Conservation (phyloP, 805 yeast species). For the Hyphopichia homilentoma region DNA sequence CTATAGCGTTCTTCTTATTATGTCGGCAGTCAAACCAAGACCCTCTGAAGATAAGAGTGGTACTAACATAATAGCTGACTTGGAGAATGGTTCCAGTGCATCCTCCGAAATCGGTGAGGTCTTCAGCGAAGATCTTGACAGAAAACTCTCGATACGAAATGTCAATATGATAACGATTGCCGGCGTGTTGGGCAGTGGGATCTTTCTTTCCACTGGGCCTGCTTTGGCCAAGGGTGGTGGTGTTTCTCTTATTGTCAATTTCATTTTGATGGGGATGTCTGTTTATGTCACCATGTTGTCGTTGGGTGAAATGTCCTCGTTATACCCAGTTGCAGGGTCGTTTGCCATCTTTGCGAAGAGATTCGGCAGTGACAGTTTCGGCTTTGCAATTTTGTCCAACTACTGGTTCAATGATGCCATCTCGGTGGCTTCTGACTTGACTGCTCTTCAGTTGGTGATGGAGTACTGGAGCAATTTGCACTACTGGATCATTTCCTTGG, state of each 20-base stretch:
- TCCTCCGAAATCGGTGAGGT: too few relatives aligned
- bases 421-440: constrained; percentile 45
- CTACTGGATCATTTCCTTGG: constrained; percentile 48
- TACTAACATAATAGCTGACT: not conserved
- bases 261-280: constrained; percentile 35
- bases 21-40: too few relatives aligned
- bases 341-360: constrained; percentile 48
- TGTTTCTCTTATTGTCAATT: constrained; percentile 28
- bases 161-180: constrained; percentile 35
- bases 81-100: not conserved
- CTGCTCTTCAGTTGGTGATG: constrained; percentile 44
- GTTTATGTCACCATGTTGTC: constrained; percentile 52
- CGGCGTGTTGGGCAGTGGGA: constrained; percentile 35
- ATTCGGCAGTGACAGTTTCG: constrained; percentile 48
- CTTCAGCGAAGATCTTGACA: constrained; percentile 9
- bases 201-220: constrained; percentile 30
- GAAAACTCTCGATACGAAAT: constrained; percentile 21
- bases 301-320: constrained; percentile 56
- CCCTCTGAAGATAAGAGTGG: too few relatives aligned
- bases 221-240: constrained; percentile 32
- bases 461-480: constrained; percentile 48
- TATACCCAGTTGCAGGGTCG: constrained; percentile 53
- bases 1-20: too few relatives aligned
- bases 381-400: constrained; percentile 48
- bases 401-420: constrained; percentile 53